Evolutionary conservation across 2,329 filamentous ascomycete genomes (phyloP).

Genomic region (Thermoascus crustaceus): DNA sequence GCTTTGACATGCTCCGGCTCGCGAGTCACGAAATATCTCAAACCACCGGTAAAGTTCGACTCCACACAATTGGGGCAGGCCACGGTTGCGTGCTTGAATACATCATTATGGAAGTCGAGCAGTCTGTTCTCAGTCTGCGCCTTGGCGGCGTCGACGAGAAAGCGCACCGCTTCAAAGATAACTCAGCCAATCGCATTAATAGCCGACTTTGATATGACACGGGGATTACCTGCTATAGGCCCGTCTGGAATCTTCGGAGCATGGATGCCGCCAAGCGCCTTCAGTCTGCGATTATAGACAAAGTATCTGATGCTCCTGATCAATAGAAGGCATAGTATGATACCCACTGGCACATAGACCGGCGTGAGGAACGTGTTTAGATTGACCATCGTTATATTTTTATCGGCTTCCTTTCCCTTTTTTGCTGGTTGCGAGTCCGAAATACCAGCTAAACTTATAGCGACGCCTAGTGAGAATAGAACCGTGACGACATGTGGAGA

Average conservation of each 20-base stretch:
- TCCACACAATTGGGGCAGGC: conserved; percentile 51
- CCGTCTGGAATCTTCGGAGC: conserved; percentile 1
- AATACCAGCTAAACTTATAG: no score
- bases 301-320: conserved; percentile 4
- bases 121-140: conserved; percentile 9
- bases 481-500: no score
- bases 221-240: background rate
- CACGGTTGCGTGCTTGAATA: conserved; percentile 36
- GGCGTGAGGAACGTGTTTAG: background rate
- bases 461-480: no score
- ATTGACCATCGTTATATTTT: background rate
- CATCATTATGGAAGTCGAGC: conserved; percentile 49
- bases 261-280: conserved; percentile 18
- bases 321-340: conserved; percentile 1
- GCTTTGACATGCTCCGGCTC: conserved; percentile 80
- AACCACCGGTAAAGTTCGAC: conserved; percentile 40
- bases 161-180: conserved; percentile 11
- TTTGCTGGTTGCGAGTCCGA: background rate
- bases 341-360: background rate
- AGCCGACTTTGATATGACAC: no score
- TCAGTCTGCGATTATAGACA: conserved; percentile 5
- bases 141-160: conserved; percentile 3
- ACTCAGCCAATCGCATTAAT: conserved; percentile 4
- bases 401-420: background rate
- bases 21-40: conserved; percentile 58